Base-by-base conservation (phyloP, 2,329 filamentous ascomycete genomes). In the Pseudohalonectria lignicola region DNA sequence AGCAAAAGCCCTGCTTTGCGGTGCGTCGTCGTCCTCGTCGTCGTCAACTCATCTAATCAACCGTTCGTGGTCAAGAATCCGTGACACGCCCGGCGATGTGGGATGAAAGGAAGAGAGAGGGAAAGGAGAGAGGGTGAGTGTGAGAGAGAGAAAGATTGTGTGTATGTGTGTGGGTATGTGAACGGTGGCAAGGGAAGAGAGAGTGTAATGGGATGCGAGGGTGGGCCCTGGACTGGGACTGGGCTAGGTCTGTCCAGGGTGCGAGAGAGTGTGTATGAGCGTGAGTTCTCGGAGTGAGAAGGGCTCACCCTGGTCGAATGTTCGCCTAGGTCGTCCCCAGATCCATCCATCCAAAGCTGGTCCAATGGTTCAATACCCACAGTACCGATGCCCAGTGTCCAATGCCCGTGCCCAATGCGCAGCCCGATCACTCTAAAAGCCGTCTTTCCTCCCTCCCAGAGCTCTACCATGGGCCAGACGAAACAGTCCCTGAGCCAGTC, bases 31-130 rank as follows among this genome's bases (percentile, higher is more conserved):
- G 56, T 60, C 50, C 49, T 60, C 52, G 59, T 53, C n/a, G 55
- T 59, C 49, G 49, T 61, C 52, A 61, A 63, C 52, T 62, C 63
- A 66, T 67, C 59, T 60, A 66, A 54, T 49, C 55, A 51, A 53
- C 51, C 43, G 42, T 41, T 26, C 23, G 23, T 12, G 12, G 8
- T 26, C 7, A 36, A 25, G 34, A 10, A 36, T 33, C 36, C 36
- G 30, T 29, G 29, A 38, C 31, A 38, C 36, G 47, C 50, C 49
- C 47, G 50, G 48, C 48, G 45, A 49, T 54, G 47, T 44, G 46
- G 47, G 44, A 49, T 40, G 47, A 40, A 47, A 43, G 47, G 41
- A 46, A 39, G 41, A 43, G 32, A 34, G 17, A 19, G 26, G 37
- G 44, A 41, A 32, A 37, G 29, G 18, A 31, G 36, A 42, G 42